A percentile compares a stretch with the other conserved stretches of the same genome.
These are phyloP conservation scores for Candida sp. DNA, from an alignment of 1,139 yeast genomes.

Conservation along the genomic window DNA sequence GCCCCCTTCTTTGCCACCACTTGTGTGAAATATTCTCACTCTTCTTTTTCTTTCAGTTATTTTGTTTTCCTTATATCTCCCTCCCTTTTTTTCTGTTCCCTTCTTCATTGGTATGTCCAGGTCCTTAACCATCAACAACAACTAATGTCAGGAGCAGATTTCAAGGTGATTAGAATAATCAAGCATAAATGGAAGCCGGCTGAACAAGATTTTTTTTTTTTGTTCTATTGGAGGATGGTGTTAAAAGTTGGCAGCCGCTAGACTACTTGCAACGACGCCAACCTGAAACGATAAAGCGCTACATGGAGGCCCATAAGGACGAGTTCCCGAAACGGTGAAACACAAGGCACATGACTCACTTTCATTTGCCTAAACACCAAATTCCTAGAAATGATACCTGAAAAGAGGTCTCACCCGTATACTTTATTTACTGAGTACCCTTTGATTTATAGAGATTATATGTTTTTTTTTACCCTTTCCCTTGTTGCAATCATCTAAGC, in stretches of 20 bases:
- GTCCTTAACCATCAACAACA: neutral
- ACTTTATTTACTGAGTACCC: neutral
- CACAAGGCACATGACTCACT: too few species aligned
- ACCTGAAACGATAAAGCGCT: neutral
- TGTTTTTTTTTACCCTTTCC: neutral
- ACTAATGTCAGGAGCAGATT: conserved; percentile 1
- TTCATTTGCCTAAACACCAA: too few species aligned
- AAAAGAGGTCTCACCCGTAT: neutral
- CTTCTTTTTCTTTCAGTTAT: too few species aligned
- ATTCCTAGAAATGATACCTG: too few species aligned
- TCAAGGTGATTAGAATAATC: conserved; percentile 1
- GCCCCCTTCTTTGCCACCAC: neutral
- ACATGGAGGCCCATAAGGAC: neutral
- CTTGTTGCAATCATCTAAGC: neutral
- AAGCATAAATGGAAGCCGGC: conserved; percentile 3
- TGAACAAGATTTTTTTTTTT: conserved; percentile 3
- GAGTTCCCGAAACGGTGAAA: neutral
- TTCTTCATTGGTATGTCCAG: too few species aligned
- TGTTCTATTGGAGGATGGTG: conserved; percentile 6
- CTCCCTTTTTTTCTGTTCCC: neutral
- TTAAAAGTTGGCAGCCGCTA: conserved; percentile 5
- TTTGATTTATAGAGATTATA: neutral
- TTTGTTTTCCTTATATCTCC: neutral
- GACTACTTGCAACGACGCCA: neutral
- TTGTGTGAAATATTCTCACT: too few species aligned